Evolutionary conservation across 1,139 yeast species (phyloP).

Genomic region (Hansenula anomala): DNA sequence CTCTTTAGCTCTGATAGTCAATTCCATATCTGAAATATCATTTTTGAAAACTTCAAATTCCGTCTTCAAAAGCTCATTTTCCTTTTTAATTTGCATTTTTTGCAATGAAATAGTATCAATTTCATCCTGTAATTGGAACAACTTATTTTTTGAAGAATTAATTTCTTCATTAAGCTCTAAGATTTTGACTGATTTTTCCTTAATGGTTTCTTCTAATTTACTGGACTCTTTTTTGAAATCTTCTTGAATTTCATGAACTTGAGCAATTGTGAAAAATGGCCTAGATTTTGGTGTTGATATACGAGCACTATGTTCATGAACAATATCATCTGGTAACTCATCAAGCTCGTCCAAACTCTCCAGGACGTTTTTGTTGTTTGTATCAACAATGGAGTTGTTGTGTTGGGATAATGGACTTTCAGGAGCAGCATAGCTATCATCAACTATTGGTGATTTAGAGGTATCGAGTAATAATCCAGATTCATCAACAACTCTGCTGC

Average conservation of each 20-base stretch:
- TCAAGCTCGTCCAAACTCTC: conserved; percentile 9
- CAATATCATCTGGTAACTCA: neutral
- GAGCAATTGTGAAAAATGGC: conserved; percentile 25
- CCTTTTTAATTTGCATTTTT: conserved; percentile 21
- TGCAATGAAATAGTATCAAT: conserved; percentile 21
- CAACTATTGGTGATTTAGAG: conserved; percentile 20
- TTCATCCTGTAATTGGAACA: conserved; percentile 22
- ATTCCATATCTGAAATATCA: conserved; percentile 24
- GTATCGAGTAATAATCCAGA: conserved; percentile 20
- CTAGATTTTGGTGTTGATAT: conserved; percentile 17
- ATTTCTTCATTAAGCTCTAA: conserved; percentile 24
- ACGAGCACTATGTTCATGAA: neutral
- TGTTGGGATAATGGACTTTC: conserved; percentile 20
- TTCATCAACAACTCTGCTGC: conserved; percentile 26
- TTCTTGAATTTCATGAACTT: conserved; percentile 48
- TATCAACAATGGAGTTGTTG: conserved; percentile 1
- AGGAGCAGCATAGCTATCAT: conserved; percentile 12
- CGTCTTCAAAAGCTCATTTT: conserved; percentile 21
- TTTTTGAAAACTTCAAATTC: conserved; percentile 23
- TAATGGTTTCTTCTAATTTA: conserved; percentile 47
- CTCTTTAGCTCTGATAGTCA: conserved; percentile 23
- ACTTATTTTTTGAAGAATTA: conserved; percentile 15
- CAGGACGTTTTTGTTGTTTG: conserved; percentile 2
- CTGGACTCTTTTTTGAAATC: conserved; percentile 53
- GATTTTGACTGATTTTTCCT: conserved; percentile 40